Base-by-base conservation (phyloP, 805 yeast species). In the Isabelozyma heimii region DNA sequence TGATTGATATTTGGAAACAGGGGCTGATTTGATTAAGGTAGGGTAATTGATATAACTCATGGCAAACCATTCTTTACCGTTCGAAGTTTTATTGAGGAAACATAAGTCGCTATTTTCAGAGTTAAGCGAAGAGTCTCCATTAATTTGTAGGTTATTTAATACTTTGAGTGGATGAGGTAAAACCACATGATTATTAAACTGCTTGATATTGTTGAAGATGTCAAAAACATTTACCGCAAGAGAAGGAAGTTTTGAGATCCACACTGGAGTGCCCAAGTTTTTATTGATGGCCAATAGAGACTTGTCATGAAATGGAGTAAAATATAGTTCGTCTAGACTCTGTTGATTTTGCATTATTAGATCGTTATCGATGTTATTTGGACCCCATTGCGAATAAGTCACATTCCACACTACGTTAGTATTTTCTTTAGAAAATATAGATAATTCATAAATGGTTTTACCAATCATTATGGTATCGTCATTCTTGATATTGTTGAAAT, bases 301-400 rank as follows among this genome's bases (percentile, higher is more conserved):
- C 48, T 80, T 83, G 62, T 90, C 96, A 59, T 87, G 89, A 60
- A 89, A 83, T 1, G 97, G 96, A 5, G 92, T 84, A 52, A 92
- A 82, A 55, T 87, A 87, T 2, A 90, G 69, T 35, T 84, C 83
- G 65, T 91, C 98, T 14, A 76, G 63, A 3, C 95, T 83, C 46
- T 70, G 69, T 17, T 75, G 72, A 43, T 70, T 69, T 63, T 63
- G 57, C 47, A 55, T 48, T 57, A 76, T 67, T 44, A 81, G 67
- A 55, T 81, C 85, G 40, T 69, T 71, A 64, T 92, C 96, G 46
- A 91, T 72, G 54, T 89, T 84, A 64, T 92, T 92, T 42, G 96
- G 96, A 8, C 94, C 95, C 97, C 97, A 94, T 37, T 85, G 78
- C 1, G 95, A 77, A 61, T 87, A 91, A 0, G 91, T 84, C 14